Evolutionary conservation across 352 stramenopile species (phyloP).

Genomic region (Thraustotheca clavata): DNA sequence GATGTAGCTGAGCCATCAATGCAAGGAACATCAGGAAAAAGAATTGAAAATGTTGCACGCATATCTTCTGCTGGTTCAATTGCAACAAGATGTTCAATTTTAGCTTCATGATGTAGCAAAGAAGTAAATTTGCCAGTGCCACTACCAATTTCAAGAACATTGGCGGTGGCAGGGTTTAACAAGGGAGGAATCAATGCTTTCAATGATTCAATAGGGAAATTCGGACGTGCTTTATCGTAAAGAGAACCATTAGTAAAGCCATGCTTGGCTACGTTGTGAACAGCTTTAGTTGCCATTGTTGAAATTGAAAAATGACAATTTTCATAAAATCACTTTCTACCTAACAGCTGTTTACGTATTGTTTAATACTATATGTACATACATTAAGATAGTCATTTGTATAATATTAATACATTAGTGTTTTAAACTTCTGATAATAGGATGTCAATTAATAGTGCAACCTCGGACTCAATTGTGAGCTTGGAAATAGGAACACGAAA

Average conservation of each 20-base stretch:
- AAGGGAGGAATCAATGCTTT: background rate
- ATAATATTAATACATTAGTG: background rate
- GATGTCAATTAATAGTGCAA: background rate
- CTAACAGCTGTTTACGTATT: background rate
- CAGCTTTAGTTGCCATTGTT: background rate
- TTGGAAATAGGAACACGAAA: too few relatives aligned
- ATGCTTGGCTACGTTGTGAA: constrained; percentile 10
- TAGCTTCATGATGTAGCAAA: constrained; percentile 1
- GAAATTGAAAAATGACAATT: background rate
- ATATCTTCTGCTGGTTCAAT: constrained; percentile 14
- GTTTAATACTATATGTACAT: too few relatives aligned
- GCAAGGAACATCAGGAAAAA: constrained; percentile 10
- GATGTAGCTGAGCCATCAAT: constrained; percentile 12
- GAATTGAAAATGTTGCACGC: background rate
- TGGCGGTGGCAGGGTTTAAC: background rate
- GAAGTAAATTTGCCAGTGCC: constrained; percentile 22
- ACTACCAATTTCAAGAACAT: constrained; percentile 15
- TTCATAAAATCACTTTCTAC: background rate
- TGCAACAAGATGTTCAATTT: background rate
- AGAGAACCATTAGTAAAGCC: constrained; percentile 12
- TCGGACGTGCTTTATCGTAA: constrained; percentile 18
- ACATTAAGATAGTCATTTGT: background rate
- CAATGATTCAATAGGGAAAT: constrained; percentile 4
- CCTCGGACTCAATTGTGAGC: background rate
- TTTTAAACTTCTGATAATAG: background rate